phyloP scores from a whole-genome alignment of 2,329 filamentous ascomycete genomes.

The Fusarium buharicum region DNA sequence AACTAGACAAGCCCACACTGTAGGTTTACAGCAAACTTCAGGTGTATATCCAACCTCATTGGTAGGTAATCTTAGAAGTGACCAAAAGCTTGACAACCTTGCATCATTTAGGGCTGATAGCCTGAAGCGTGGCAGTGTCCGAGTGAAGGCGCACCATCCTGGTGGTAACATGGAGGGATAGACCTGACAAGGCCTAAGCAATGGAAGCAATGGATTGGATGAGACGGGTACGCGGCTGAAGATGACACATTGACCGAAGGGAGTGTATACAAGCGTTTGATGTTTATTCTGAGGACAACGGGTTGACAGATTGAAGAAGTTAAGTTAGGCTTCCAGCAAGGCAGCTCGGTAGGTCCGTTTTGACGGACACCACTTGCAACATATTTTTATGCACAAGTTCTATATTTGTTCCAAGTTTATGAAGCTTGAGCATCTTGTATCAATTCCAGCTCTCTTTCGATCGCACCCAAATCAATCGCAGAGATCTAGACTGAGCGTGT shows the following conservation, averaged over 20 bases:
- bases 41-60: constrained; percentile 15
- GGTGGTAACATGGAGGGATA: constrained; percentile 31
- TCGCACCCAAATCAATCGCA: neutral
- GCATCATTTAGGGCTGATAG: constrained; percentile 42
- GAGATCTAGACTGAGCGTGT: neutral
- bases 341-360: constrained; percentile 14
- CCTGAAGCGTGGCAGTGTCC: constrained; percentile 32
- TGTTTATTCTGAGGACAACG: constrained; percentile 30
- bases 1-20: constrained; percentile 36
- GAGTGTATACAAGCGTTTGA: constrained; percentile 32
- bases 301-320: neutral
- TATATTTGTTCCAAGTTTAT: neutral
- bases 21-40: constrained; percentile 24
- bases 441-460: neutral
- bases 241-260: constrained; percentile 28
- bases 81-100: constrained; percentile 30
- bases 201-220: constrained; percentile 16
- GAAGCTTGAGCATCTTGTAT: neutral
- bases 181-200: neutral
- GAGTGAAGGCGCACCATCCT: constrained; percentile 27
- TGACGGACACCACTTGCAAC: constrained; percentile 7
- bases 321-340: constrained; percentile 19
- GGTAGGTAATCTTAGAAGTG: constrained; percentile 39
- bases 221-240: constrained; percentile 4
- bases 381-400: constrained; percentile 16